phyloP scores from a whole-genome alignment of 2,329 filamentous ascomycete genomes.

The Aspergillus fumigatiaffinis region DNA sequence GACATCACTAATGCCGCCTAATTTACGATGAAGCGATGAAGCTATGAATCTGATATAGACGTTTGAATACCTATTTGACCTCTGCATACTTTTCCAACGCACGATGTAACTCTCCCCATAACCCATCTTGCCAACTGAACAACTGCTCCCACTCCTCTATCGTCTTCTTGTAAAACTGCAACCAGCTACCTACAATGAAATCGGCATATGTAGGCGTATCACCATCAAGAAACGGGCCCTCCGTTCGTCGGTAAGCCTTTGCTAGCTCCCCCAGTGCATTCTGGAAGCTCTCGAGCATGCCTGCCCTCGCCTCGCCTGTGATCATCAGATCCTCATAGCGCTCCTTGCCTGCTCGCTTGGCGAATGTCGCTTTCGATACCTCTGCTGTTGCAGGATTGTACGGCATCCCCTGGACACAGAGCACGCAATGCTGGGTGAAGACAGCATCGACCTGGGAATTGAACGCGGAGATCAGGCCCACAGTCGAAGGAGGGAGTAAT shows the following conservation, averaged over 20 bases:
- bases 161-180: constrained; percentile 2
- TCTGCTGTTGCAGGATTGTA: constrained; percentile 8
- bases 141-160: constrained; percentile 8
- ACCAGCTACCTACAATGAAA: constrained; percentile 3
- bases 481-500: not conserved
- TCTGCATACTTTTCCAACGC: constrained; percentile 8
- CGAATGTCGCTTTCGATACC: constrained; percentile 3
- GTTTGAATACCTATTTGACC: not conserved
- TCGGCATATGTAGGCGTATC: not conserved
- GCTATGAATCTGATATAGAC: not conserved
- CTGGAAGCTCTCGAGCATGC: not conserved
- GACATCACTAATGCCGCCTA: not conserved
- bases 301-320: not conserved
- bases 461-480: not conserved
- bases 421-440: constrained; percentile 3
- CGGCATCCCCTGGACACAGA: constrained; percentile 6
- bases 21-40: not conserved
- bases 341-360: constrained; percentile 2
- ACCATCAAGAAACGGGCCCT: not conserved
- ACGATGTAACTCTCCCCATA: constrained; percentile 4
- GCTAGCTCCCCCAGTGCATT: not conserved
- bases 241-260: not conserved
- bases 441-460: constrained; percentile 9
- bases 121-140: constrained; percentile 5
- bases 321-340: not conserved